These are phyloP conservation scores for Aspergillus tanneri DNA, from an alignment of 2,329 filamentous ascomycete species.

Conservation along the genomic window DNA sequence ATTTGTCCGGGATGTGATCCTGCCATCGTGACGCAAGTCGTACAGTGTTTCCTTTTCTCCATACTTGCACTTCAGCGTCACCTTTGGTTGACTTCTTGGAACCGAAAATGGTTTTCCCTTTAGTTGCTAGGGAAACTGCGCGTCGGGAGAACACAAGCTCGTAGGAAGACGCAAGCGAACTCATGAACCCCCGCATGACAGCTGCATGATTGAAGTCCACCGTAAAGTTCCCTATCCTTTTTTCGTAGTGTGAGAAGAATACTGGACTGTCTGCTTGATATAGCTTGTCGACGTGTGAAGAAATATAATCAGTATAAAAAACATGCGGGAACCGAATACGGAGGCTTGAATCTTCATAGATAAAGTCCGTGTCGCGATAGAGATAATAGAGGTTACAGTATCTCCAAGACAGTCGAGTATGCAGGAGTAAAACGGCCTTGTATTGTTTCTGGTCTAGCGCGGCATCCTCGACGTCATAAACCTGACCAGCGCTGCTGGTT, in stretches of 20 bases:
- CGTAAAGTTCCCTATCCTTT: conserved; percentile 16
- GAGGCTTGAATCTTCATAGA: conserved; percentile 23
- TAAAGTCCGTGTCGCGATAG: conserved; percentile 31
- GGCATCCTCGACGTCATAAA: conserved; percentile 31
- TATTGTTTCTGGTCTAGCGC: conserved; percentile 31
- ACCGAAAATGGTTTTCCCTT: conserved; percentile 23
- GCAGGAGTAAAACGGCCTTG: conserved; percentile 28
- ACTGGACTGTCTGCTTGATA: conserved; percentile 25
- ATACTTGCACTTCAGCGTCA: conserved; percentile 29
- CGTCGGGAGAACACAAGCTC: conserved; percentile 30
- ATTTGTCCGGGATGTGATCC: conserved; percentile 28
- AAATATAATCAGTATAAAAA: conserved; percentile 32
- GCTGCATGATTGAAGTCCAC: conserved; percentile 25
- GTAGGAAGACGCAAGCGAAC: conserved; percentile 26
- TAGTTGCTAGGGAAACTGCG: conserved; percentile 27
- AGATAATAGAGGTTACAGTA: conserved; percentile 30
- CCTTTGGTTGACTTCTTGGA: conserved; percentile 29
- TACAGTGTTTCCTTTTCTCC: conserved; percentile 25
- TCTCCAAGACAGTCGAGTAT: conserved; percentile 24
- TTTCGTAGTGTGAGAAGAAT: conserved; percentile 33
- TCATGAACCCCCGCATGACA: conserved; percentile 25
- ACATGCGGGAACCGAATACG: conserved; percentile 29
- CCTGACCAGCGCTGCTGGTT: conserved; percentile 22
- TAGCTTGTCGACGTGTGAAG: conserved; percentile 31
- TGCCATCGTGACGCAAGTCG: conserved; percentile 31